Evolutionary conservation across 305 asterid genomes (phyloP), one percentile per base, ranked within the genome.

Genomic region (Fraxinus albicans): DNA sequence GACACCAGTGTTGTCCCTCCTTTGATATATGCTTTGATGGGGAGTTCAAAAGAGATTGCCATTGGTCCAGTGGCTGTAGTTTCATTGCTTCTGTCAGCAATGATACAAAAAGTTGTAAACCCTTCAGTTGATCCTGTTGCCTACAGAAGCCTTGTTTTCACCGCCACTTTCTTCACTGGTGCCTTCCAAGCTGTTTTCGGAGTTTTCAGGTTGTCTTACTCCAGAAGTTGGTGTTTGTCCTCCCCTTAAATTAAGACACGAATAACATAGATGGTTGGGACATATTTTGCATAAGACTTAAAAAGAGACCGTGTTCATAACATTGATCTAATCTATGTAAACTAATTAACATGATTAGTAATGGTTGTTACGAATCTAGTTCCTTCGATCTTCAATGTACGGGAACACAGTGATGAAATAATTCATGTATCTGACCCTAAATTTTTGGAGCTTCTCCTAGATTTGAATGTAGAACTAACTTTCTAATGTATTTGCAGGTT

Each of bases 31-130:
- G 87, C 90, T 10, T 27, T 53, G 21, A 81, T 88, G 89, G 90
- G 90, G 0, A 88, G 89, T 81, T 88, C 90, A n/a, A 83, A 88
- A 70, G 89, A 85, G 69, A 85, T 88, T 4, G 90, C 89, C 25
- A 85, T 88, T 13, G 90, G 90, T 10, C 90, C 89, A 0, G 90
- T 88, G 67, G 90, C 90, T 0, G 90, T 85, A 34, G 89, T 88
- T 58, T 88, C 90, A 69, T 87, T 85, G 65, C 80, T 88, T 79
- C 86, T 88, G 7, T 63, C 72, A 21, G 31, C 72, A 23, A 63
- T 63, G 72, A 63, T 63, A 63, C 4, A 1, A 63, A 63, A 63
- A 8, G 72, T 63, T 63, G 33, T 63, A 63, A 33, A 63, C 5
- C 72, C 72, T 63, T 63, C 72, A 63, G 72, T 63, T 21, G 72